A percentile compares a stretch with the other conserved stretches of the same genome.
phyloP scores from a whole-genome alignment of 2,329 filamentous ascomycete species.

The Hymenoscyphus linearis region DNA sequence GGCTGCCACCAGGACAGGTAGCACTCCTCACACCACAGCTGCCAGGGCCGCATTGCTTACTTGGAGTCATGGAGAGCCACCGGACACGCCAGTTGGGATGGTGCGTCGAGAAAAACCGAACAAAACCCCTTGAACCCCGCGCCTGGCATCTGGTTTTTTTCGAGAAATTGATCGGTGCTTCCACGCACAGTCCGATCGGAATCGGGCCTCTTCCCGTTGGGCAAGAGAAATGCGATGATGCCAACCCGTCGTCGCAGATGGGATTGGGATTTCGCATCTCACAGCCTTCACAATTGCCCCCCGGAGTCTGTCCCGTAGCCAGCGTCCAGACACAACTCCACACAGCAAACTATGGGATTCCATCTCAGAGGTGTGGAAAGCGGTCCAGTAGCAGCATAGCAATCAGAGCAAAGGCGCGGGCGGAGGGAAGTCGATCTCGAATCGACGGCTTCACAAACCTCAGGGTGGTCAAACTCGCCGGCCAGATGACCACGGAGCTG shows the following conservation, averaged over 20 bases:
- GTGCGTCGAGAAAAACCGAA: neutral
- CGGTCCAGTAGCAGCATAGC: neutral
- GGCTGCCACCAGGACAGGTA: neutral
- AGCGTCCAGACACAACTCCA: neutral
- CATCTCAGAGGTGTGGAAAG: neutral
- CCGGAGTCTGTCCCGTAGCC: neutral
- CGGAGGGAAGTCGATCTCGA: neutral
- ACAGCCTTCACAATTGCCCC: neutral
- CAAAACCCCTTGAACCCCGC: neutral
- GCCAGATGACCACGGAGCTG: neutral
- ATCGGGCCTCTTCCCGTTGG: neutral
- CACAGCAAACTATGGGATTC: neutral
- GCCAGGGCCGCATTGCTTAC: neutral
- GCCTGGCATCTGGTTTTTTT: neutral
- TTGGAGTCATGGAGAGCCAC: conserved; percentile 1
- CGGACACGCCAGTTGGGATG: neutral
- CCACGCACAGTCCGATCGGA: neutral
- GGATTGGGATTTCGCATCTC: neutral
- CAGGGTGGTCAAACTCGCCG: neutral
- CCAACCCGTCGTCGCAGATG: neutral
- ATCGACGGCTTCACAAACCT: neutral
- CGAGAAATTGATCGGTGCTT: neutral
- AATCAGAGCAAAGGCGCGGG: neutral
- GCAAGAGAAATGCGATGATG: neutral
- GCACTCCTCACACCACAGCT: neutral